A percentile compares a stretch with the other conserved stretches of the same genome.
Evolutionary conservation across 202 grass and related monocot genomes (phyloP).

Genomic region (Tripidium arundinaceum): DNA sequence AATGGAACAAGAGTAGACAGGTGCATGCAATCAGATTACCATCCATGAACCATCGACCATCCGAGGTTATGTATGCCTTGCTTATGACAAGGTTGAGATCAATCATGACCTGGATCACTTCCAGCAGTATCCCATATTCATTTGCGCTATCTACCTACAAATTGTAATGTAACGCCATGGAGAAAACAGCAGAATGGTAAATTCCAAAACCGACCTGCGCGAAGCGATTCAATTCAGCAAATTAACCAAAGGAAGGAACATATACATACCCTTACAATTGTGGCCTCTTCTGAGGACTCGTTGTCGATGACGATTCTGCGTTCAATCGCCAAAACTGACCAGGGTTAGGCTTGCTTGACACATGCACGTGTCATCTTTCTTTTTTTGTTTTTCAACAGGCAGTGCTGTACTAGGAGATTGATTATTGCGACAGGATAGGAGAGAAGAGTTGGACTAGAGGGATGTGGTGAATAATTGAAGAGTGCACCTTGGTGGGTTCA

Average conservation of each 20-base stretch:
- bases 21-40: slow-evolving; percentile 22
- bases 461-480: slow-evolving; percentile 8
- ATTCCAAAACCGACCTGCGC: background rate
- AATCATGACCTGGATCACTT: slow-evolving; percentile 80
- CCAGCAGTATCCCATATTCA: slow-evolving; percentile 71
- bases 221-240: background rate
- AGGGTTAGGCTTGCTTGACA: background rate
- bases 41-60: slow-evolving; percentile 90
- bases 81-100: slow-evolving; percentile 75
- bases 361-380: background rate
- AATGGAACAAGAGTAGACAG: background rate
- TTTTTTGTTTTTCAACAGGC: background rate
- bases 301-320: slow-evolving; percentile 70
- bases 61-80: slow-evolving; percentile 87
- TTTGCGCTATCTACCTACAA: slow-evolving; percentile 67
- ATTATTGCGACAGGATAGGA: too few relatives aligned
- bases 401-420: background rate
- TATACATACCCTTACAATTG: slow-evolving; percentile 64
- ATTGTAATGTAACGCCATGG: background rate
- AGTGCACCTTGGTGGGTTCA: slow-evolving; percentile 66
- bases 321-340: background rate
- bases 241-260: background rate
- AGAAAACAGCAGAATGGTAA: background rate
- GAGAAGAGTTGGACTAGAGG: background rate
- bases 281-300: slow-evolving; percentile 44